These are phyloP conservation scores for Oemleria cerasiformis DNA, from an alignment of 306 rosid species.

Conservation along the genomic window DNA sequence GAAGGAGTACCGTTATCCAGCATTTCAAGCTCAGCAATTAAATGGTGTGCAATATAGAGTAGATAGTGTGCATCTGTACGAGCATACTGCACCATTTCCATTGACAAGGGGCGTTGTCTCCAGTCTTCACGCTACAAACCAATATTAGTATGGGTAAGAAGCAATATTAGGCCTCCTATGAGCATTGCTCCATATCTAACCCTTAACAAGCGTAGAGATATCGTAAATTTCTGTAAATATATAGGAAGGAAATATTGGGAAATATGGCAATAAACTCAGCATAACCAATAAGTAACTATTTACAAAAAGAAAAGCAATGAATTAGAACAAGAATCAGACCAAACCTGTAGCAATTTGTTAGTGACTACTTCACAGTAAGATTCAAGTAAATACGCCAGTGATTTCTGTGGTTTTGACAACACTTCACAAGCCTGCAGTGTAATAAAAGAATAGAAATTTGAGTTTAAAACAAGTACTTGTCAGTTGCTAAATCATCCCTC, in stretches of 20 bases:
- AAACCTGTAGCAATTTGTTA: conserved; percentile 90
- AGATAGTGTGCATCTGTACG: conserved; percentile 92
- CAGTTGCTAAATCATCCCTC: conserved; percentile 14
- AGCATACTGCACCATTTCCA: conserved; percentile 84
- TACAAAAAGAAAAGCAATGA: conserved; percentile 2
- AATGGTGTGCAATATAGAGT: conserved; percentile 70
- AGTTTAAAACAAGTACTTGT: conserved; percentile 10
- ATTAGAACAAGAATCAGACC: conserved; percentile 20
- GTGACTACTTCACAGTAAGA: conserved; percentile 74
- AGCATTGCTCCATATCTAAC: conserved; percentile 11
- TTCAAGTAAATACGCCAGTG: conserved; percentile 91
- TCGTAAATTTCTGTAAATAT: too few relatives aligned
- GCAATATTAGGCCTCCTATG: conserved; percentile 6
- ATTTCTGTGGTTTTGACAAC: conserved; percentile 82
- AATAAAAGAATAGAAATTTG: conserved; percentile 17
- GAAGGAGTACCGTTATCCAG: conserved; percentile 56
- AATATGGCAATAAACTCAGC: neutral
- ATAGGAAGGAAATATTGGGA: too few relatives aligned
- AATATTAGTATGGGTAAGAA: conserved; percentile 13
- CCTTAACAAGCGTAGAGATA: neutral
- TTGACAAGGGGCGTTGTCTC: conserved; percentile 89
- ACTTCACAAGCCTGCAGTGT: conserved; percentile 86
- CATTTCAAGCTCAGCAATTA: conserved; percentile 62
- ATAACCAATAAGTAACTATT: neutral
- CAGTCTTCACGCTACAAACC: conserved; percentile 90